A percentile compares a stretch with the other conserved stretches of the same genome.
phyloP scores from a whole-genome alignment of 352 stramenopile genomes.

The Phytophthora syringae region DNA sequence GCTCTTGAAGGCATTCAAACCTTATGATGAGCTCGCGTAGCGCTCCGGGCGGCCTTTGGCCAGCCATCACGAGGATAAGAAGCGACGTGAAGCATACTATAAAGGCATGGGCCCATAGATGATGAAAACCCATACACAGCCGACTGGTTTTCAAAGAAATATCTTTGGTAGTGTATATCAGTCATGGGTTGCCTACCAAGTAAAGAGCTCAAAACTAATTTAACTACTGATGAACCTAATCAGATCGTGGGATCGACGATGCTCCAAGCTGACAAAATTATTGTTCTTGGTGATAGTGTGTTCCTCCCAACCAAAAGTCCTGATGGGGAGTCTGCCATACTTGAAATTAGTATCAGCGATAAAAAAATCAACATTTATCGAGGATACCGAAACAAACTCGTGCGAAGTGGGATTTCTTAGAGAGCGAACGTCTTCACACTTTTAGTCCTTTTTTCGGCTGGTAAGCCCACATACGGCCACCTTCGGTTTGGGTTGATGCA shows the following conservation, averaged over 20 bases:
- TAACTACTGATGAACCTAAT: not conserved
- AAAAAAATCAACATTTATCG: slow-evolving; percentile 8
- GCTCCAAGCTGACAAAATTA: slow-evolving; percentile 6
- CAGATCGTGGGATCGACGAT: slow-evolving; percentile 10
- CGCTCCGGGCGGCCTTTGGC: too few relatives aligned
- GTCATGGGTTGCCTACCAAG: not conserved
- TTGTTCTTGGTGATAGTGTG: slow-evolving; percentile 8
- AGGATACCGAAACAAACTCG: slow-evolving; percentile 3
- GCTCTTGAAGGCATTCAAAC: not conserved
- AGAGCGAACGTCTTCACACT: slow-evolving; percentile 1
- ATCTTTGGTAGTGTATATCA: not conserved
- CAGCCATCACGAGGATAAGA: not conserved
- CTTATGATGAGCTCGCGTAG: not conserved
- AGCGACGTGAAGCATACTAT: not conserved
- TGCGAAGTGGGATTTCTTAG: not conserved
- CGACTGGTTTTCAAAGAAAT: slow-evolving; percentile 5
- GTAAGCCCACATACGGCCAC: slow-evolving; percentile 1
- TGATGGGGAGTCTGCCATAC: slow-evolving; percentile 13
- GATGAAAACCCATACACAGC: not conserved
- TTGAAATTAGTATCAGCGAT: slow-evolving; percentile 5
- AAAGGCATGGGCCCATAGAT: not conserved
- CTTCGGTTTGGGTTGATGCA: not conserved
- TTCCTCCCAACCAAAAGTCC: slow-evolving; percentile 9
- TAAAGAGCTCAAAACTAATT: slow-evolving; percentile 9
- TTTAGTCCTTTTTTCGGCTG: not conserved